Percentiles rank a stretch among this genome's conserved stretches.
phyloP scores from a whole-genome alignment of 176 grass and related monocot species.

The Urochloa ruziziensis region DNA sequence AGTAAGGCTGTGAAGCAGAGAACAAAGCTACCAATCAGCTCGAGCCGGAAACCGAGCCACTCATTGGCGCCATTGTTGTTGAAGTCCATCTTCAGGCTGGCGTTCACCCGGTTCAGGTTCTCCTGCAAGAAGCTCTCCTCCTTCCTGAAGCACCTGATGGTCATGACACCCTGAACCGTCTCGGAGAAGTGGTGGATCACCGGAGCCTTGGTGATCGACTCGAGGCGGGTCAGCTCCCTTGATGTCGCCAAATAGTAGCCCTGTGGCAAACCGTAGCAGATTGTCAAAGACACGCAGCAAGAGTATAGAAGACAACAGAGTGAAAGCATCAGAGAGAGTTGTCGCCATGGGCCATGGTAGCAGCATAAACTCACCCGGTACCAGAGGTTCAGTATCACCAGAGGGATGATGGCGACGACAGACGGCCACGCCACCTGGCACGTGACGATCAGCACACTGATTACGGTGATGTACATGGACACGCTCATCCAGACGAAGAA shows the following conservation, averaged over 20 bases:
- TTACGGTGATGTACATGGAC: constrained; percentile 88
- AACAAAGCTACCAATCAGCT: constrained; percentile 81
- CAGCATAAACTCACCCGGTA: constrained; percentile 61
- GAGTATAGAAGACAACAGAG: background rate
- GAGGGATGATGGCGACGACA: constrained; percentile 63
- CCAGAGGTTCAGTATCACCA: constrained; percentile 81
- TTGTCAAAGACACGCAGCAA: background rate
- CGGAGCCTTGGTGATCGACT: constrained; percentile 94
- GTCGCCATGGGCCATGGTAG: background rate
- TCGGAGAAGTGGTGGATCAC: constrained; percentile 99
- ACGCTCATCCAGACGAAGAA: constrained; percentile 81
- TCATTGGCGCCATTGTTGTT: constrained; percentile 97
- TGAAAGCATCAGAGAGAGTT: too few species aligned
- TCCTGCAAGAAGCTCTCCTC: constrained; percentile 61
- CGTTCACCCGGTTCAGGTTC: constrained; percentile 80
- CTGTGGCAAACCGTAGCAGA: constrained; percentile 23
- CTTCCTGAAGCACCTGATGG: constrained; percentile 93
- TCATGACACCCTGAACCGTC: constrained; percentile 88
- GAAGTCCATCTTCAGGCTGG: constrained; percentile 95
- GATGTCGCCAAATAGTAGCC: constrained; percentile 81
- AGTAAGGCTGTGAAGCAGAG: constrained; percentile 84
- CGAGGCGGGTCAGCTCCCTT: constrained; percentile 90
- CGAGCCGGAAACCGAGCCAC: constrained; percentile 88
- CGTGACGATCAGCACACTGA: constrained; percentile 63
- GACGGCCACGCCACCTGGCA: constrained; percentile 95